These are phyloP conservation scores for Boletus pseudopeckii DNA, from an alignment of 768 basidiomycete species.

Conservation along the genomic window DNA sequence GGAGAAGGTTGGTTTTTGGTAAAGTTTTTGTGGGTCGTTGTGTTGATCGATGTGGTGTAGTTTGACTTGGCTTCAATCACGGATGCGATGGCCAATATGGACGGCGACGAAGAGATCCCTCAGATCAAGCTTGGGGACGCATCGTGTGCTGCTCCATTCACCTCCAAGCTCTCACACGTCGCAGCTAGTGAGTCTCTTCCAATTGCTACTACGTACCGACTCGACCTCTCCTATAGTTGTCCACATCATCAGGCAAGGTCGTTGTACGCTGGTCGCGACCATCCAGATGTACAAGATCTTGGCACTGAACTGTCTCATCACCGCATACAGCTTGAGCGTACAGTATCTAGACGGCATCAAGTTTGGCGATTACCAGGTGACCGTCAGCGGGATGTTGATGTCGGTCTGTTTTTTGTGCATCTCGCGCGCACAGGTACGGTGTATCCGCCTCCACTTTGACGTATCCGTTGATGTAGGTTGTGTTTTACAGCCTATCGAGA, in stretches of 20 bases:
- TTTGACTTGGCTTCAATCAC: slow-evolving; percentile 79
- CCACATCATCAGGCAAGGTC: slow-evolving; percentile 96
- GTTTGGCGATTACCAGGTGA: slow-evolving; percentile 98
- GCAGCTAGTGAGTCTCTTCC: slow-evolving; percentile 70
- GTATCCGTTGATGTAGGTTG: neutral
- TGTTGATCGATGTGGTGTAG: slow-evolving; percentile 36
- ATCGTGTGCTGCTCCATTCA: slow-evolving; percentile 97
- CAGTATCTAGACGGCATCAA: slow-evolving; percentile 99
- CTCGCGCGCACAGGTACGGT: slow-evolving; percentile 86
- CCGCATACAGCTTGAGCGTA: slow-evolving; percentile 96
- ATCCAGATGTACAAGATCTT: slow-evolving; percentile 99
- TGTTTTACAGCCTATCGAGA: slow-evolving; percentile 91
- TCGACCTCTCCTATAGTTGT: slow-evolving; percentile 55
- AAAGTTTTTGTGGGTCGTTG: neutral
- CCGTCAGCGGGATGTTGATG: slow-evolving; percentile 91
- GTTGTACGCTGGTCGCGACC: slow-evolving; percentile 97
- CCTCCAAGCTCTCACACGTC: slow-evolving; percentile 96
- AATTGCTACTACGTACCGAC: neutral
- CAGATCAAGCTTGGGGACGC: slow-evolving; percentile 99
- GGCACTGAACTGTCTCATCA: slow-evolving; percentile 95
- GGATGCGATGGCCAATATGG: slow-evolving; percentile 86
- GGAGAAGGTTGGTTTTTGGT: slow-evolving; percentile 65
- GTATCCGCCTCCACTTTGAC: neutral
- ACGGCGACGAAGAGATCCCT: slow-evolving; percentile 91
- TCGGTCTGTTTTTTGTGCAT: slow-evolving; percentile 98